These are phyloP conservation scores for Lomentospora prolificans DNA, from an alignment of 2,329 filamentous ascomycete species.

Conservation along the genomic window DNA sequence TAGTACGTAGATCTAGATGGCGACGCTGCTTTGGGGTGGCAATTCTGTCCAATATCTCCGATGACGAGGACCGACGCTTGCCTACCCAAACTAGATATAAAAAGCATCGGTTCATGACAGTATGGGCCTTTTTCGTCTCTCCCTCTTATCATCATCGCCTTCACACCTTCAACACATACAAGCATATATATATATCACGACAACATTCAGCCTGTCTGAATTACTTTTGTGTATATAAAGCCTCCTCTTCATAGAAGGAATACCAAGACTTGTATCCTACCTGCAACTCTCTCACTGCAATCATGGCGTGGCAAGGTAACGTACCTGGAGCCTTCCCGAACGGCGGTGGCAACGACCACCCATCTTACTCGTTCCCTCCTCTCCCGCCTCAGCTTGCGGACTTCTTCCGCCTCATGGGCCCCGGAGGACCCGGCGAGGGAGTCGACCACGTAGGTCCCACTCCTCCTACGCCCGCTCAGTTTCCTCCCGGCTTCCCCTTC, in stretches of 20 bases:
- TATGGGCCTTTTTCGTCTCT: neutral
- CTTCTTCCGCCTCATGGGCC: constrained; percentile 2
- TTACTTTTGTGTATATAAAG: neutral
- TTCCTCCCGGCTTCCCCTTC: constrained; percentile 20
- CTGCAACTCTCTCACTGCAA: neutral
- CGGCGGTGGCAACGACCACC: neutral
- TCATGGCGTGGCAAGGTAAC: constrained; percentile 5
- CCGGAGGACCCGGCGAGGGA: neutral
- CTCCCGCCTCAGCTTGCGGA: constrained; percentile 2
- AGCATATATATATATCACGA: neutral
- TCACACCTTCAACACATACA: neutral
- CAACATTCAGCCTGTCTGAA: neutral
- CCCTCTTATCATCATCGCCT: neutral
- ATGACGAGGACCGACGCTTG: neutral
- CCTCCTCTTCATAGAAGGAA: neutral
- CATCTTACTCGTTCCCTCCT: neutral
- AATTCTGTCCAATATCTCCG: neutral
- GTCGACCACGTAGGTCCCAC: constrained; percentile 14
- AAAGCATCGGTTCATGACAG: neutral
- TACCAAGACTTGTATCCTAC: neutral
- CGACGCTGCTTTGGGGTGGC: neutral
- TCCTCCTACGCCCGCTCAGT: constrained; percentile 20
- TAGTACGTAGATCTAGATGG: neutral
- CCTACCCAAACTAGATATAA: neutral
- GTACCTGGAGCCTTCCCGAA: constrained; percentile 3